phyloP scores from a whole-genome alignment of 768 basidiomycete genomes.

The Leccinum incarnatum region DNA sequence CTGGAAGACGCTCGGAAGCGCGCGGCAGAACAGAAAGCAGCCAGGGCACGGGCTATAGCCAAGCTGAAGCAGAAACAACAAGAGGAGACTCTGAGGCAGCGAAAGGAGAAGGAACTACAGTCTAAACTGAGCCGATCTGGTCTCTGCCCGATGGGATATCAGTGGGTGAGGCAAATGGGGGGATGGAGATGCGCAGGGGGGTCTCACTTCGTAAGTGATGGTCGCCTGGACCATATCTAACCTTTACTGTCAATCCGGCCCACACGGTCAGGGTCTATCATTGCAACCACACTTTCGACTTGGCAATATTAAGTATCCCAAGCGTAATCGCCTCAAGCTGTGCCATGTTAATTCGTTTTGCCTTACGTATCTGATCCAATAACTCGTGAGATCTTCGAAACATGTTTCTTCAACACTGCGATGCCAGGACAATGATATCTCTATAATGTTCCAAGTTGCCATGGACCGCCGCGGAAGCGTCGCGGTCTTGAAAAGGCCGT shows the following conservation, averaged over 20 bases:
- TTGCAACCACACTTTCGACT: background rate
- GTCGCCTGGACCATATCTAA: slow-evolving; percentile 22
- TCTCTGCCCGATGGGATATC: slow-evolving; percentile 44
- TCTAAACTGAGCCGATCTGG: slow-evolving; percentile 45
- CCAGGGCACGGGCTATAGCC: slow-evolving; percentile 23
- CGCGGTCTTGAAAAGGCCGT: too few relatives aligned
- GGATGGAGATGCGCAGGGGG: slow-evolving; percentile 52
- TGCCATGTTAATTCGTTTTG: background rate
- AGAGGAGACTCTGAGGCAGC: slow-evolving; percentile 36
- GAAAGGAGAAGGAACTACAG: slow-evolving; percentile 34
- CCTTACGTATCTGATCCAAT: background rate
- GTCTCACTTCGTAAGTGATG: slow-evolving; percentile 37
- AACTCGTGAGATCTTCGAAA: background rate
- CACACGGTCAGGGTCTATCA: background rate
- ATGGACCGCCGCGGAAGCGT: too few relatives aligned
- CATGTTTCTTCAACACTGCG: background rate
- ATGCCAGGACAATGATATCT: too few relatives aligned
- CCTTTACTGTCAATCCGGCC: background rate
- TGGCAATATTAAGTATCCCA: background rate
- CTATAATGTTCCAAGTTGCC: too few relatives aligned
- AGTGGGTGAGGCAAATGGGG: slow-evolving; percentile 39
- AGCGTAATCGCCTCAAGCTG: background rate
- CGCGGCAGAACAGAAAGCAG: slow-evolving; percentile 22
- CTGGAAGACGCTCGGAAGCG: slow-evolving; percentile 26
- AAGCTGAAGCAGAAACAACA: slow-evolving; percentile 33